Percentiles rank a stretch among this genome's conserved stretches.
These are phyloP conservation scores for Oleoguttula mirabilis DNA, from an alignment of 495 filamentous ascomycete species.

Conservation along the genomic window DNA sequence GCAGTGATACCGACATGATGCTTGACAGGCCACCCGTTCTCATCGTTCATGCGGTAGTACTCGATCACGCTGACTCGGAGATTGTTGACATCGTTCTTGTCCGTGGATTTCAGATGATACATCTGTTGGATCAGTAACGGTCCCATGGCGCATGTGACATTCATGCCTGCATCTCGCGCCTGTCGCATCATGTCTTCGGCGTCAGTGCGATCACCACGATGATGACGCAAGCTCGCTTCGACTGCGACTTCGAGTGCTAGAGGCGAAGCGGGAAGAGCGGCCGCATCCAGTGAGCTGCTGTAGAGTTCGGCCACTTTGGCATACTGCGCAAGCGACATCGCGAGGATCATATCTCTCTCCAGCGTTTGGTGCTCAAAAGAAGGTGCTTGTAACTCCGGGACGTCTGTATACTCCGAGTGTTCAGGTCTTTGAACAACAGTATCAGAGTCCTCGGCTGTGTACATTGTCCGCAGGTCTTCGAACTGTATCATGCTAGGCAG, in stretches of 20 bases:
- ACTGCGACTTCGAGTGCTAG: constrained; percentile 17
- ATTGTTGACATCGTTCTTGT: background rate
- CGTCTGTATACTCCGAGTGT: too few species aligned
- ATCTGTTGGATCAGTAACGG: constrained; percentile 14
- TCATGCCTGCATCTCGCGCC: constrained; percentile 16
- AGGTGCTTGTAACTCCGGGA: too few species aligned
- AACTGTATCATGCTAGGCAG: too few species aligned
- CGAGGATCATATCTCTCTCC: constrained; percentile 17
- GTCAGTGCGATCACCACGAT: constrained; percentile 2
- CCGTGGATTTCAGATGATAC: background rate
- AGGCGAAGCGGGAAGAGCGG: constrained; percentile 11
- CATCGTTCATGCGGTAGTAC: constrained; percentile 20
- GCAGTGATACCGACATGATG: constrained; percentile 18
- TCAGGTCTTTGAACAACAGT: too few species aligned
- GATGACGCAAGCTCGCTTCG: constrained; percentile 11
- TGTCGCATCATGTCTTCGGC: constrained; percentile 8
- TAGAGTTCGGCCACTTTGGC: constrained; percentile 10
- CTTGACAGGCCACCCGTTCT: constrained; percentile 8
- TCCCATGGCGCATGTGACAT: constrained; percentile 17
- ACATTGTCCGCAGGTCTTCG: too few species aligned
- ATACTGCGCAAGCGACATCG: constrained; percentile 2
- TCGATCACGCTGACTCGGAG: constrained; percentile 8
- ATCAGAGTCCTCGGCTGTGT: too few species aligned
- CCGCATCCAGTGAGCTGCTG: constrained; percentile 4
- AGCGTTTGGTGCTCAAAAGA: too few species aligned